Evolutionary conservation across 331 rosid species (phyloP).

Genomic region (Cydonia oblonga): DNA sequence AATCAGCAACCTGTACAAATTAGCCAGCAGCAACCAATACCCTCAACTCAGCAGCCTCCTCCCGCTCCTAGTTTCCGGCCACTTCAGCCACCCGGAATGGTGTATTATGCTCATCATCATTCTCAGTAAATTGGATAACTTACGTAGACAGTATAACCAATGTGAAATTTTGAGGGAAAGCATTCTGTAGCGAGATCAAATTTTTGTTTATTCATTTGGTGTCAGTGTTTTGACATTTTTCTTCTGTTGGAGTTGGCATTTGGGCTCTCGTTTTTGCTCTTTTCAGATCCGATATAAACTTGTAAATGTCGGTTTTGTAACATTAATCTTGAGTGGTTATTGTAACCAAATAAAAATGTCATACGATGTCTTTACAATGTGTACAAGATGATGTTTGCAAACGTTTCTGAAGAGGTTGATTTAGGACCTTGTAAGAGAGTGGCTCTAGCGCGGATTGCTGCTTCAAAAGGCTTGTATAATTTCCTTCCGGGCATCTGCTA

Average conservation of each 20-base stretch:
- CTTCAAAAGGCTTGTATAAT: conserved; percentile 59
- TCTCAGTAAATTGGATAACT: conserved; percentile 29
- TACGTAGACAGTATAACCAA: conserved; percentile 14
- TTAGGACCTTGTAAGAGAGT: conserved; percentile 36
- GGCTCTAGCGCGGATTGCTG: conserved; percentile 46
- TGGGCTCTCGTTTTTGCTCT: not conserved
- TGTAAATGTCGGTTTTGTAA: not conserved
- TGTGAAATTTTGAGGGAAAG: conserved; percentile 12
- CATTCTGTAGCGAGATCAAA: conserved; percentile 12
- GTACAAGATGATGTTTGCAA: conserved; percentile 18
- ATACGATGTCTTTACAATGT: not conserved
- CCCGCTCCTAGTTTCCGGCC: conserved; percentile 70
- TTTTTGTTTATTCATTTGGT: not conserved
- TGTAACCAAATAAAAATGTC: not conserved
- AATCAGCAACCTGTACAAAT: conserved; percentile 33
- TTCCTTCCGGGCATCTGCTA: conserved; percentile 58
- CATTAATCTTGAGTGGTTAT: not conserved
- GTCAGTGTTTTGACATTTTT: no score
- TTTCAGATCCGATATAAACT: not conserved
- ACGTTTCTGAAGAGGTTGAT: conserved; percentile 64
- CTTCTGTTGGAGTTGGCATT: not conserved
- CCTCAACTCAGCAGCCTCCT: conserved; percentile 44
- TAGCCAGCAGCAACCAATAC: conserved; percentile 35
- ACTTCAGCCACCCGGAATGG: conserved; percentile 72
- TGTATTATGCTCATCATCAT: conserved; percentile 54